Conservation (phyloP, 202 grass and related monocot species). For the Eragrostis tef region DNA sequence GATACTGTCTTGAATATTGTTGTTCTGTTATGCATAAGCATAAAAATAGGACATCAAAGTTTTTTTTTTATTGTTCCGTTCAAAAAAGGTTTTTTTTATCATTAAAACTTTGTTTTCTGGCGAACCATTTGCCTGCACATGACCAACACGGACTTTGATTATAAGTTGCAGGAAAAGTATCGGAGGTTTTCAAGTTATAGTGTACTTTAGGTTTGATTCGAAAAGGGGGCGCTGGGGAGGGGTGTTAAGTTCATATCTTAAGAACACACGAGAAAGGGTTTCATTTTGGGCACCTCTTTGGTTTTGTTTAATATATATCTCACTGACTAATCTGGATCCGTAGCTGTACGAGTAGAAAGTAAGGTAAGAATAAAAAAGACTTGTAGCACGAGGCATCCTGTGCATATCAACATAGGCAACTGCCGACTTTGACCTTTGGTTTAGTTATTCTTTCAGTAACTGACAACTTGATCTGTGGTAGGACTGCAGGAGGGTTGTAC, state of each 20-base stretch:
- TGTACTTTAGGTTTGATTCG: no score
- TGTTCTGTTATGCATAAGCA: not conserved
- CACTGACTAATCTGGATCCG: not conserved
- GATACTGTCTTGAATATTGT: not conserved
- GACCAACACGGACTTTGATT: not conserved
- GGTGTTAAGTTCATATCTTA: not conserved
- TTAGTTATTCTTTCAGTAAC: not conserved
- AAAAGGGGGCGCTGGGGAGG: no score
- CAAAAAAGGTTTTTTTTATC: no score
- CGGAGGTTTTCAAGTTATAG: not conserved
- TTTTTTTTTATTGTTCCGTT: not conserved
- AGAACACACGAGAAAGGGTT: not conserved
- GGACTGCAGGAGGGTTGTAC: not conserved
- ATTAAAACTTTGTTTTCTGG: no score
- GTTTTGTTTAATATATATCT: not conserved
- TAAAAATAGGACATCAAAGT: not conserved
- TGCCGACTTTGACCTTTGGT: not conserved
- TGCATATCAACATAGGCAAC: not conserved
- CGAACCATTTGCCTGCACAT: not conserved
- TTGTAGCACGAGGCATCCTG: conserved; percentile 25
- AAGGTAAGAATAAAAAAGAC: not conserved
- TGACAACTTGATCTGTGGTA: not conserved
- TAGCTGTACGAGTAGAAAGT: not conserved
- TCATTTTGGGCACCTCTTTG: not conserved
- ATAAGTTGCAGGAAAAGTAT: not conserved